These are phyloP conservation scores for Lasiosphaeria miniovina DNA, from an alignment of 495 filamentous ascomycete genomes.

Conservation along the genomic window DNA sequence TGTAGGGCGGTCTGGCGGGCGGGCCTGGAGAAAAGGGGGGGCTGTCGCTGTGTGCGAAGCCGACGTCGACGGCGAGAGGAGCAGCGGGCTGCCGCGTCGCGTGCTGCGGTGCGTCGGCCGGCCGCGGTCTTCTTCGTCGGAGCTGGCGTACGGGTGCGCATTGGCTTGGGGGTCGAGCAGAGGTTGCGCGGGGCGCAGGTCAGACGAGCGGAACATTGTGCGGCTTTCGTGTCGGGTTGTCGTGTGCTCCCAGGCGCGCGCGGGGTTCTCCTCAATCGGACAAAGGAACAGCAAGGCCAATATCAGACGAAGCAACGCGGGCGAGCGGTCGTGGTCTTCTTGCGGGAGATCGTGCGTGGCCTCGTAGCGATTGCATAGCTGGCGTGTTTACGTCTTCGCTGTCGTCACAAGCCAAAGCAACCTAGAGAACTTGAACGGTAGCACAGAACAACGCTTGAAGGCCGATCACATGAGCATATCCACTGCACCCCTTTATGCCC, in stretches of 20 bases:
- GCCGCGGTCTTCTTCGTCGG: slow-evolving; percentile 16
- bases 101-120: slow-evolving; percentile 8
- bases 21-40: neutral
- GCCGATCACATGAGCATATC: too few relatives aligned
- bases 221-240: too few relatives aligned
- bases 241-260: too few relatives aligned
- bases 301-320: neutral
- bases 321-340: too few relatives aligned
- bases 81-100: slow-evolving; percentile 11
- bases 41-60: neutral
- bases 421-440: too few relatives aligned
- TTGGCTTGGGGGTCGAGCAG: slow-evolving; percentile 7
- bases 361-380: too few relatives aligned
- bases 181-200: slow-evolving; percentile 13
- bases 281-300: slow-evolving; percentile 5
- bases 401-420: too few relatives aligned
- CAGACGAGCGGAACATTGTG: slow-evolving; percentile 16
- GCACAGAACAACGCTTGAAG: too few relatives aligned
- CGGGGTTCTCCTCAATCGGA: too few relatives aligned
- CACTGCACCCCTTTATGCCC: too few relatives aligned
- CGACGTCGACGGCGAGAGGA: slow-evolving; percentile 1
- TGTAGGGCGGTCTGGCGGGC: slow-evolving; percentile 1
- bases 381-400: too few relatives aligned
- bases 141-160: neutral
- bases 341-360: too few relatives aligned